Percentiles rank a stretch among this genome's conserved stretches.
phyloP scores from a whole-genome alignment of 2,329 filamentous ascomycete genomes.

The Arthrinium phaeospermum region DNA sequence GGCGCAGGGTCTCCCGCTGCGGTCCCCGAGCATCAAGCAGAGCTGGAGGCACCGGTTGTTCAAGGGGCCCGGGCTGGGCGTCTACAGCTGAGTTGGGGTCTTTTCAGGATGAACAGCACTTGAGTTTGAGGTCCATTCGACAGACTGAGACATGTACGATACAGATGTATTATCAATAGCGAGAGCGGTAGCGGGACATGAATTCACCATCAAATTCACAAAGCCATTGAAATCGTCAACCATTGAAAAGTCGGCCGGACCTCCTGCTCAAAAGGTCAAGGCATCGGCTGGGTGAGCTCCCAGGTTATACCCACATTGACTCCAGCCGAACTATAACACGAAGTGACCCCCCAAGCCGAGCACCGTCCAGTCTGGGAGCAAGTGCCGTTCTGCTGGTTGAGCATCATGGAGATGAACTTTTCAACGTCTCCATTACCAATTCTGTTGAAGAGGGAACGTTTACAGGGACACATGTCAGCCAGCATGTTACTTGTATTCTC shows the following conservation, averaged over 20 bases:
- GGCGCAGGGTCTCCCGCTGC: neutral
- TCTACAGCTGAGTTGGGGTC: neutral
- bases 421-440: neutral
- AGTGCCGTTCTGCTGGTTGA: neutral
- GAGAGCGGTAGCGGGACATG: neutral
- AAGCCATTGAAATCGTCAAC: neutral
- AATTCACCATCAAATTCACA: neutral
- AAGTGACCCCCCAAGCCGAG: neutral
- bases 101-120: neutral
- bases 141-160: neutral
- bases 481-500: neutral
- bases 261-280: neutral
- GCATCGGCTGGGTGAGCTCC: neutral
- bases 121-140: neutral
- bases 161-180: neutral
- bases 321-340: neutral
- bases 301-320: neutral
- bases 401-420: neutral
- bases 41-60: conserved; percentile 15
- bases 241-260: neutral
- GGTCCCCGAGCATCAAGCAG: neutral
- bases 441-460: neutral
- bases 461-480: neutral
- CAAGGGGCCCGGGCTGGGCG: conserved; percentile 5
- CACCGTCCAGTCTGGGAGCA: neutral